Evolutionary conservation across 371 early-diverging fungal species (phyloP), one percentile per base, ranked within the genome.

Genomic region (Neoconidiobolus thromboides): DNA sequence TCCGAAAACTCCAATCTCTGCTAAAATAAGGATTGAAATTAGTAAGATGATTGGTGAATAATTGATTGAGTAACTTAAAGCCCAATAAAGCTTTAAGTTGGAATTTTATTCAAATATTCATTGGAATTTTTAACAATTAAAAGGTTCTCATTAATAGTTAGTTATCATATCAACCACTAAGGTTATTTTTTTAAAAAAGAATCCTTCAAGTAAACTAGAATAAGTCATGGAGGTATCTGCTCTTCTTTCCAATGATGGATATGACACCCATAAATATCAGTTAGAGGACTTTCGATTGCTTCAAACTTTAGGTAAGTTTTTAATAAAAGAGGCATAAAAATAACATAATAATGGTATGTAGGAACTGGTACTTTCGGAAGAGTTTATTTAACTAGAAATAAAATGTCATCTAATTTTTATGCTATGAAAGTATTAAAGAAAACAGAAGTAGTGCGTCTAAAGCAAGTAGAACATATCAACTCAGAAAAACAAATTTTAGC

Each of bases 361-460:
- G 96, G 95, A 14, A 96, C 90, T 37, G 91, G 96, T 53, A 85
- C 93, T 43, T 91, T 91, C 77, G 89, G 92, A 10, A 71, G 94
- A 48, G 91, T 95, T 36, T 89, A 87, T 68, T 75, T 96, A 48
- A 74, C 86, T 50, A 77, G 80, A 62, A 82, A 76, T 61, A 75
- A 73, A 60, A 61, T 61, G 42, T 75, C 74, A n/a, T 75, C 75
- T 60, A 75, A 82, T 59, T 93, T 76, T 75, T 93, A 85, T 70
- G 95, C 96, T 2, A 86, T 94, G 85, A 96, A 96, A 69, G 89
- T 91, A 37, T 72, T 96, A 64, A 87, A 87, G 66, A 96, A 96
- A 69, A 69, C 80, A 42, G 90, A 91, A 64, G 86, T 96, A 1
- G 91, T 96, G 5, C 78, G 88, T 54, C 75, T 91, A 46, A 89